Percentiles rank a stretch among this genome's conserved stretches.
Evolutionary conservation across 129 eudicot genomes (phyloP).

Genomic region (Artemisia tridentata): DNA sequence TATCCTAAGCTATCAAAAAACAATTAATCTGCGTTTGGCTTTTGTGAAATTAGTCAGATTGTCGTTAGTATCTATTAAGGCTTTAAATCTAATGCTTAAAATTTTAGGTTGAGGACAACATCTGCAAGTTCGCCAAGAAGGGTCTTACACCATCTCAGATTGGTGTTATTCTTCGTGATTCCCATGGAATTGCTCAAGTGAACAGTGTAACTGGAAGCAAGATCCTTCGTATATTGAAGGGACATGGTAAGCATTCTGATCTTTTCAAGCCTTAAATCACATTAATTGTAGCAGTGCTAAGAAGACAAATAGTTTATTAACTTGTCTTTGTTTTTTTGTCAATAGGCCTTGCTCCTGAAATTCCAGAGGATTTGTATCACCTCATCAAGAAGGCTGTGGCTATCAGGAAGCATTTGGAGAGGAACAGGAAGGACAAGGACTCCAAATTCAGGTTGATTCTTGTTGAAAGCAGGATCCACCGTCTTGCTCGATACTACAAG

Average conservation of each 20-base stretch:
- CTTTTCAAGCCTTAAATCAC: background rate
- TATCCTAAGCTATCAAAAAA: background rate
- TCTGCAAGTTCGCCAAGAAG: slow-evolving; percentile 38
- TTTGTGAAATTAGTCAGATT: too few species aligned
- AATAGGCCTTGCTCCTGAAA: slow-evolving; percentile 64
- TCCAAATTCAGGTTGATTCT: slow-evolving; percentile 66
- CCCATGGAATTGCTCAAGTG: slow-evolving; percentile 66
- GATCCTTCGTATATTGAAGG: slow-evolving; percentile 61
- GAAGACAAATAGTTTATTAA: too few species aligned
- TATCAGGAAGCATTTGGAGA: slow-evolving; percentile 62
- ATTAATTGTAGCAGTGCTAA: background rate
- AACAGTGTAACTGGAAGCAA: slow-evolving; percentile 69
- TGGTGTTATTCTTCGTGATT: slow-evolving; percentile 42
- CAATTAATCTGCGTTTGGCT: too few species aligned
- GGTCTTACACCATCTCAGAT: slow-evolving; percentile 40
- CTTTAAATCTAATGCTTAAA: background rate
- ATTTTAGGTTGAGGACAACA: slow-evolving; percentile 33
- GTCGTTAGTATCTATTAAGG: background rate
- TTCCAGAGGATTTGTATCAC: slow-evolving; percentile 67
- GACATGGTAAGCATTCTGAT: slow-evolving; percentile 43
- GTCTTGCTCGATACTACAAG: slow-evolving; percentile 73
- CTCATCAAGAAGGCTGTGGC: slow-evolving; percentile 71
- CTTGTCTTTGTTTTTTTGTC: background rate
- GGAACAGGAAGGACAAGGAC: slow-evolving; percentile 73
- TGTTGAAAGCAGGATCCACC: slow-evolving; percentile 71